These are phyloP conservation scores for Corylus avellana DNA, from an alignment of 306 rosid species.

Conservation along the genomic window DNA sequence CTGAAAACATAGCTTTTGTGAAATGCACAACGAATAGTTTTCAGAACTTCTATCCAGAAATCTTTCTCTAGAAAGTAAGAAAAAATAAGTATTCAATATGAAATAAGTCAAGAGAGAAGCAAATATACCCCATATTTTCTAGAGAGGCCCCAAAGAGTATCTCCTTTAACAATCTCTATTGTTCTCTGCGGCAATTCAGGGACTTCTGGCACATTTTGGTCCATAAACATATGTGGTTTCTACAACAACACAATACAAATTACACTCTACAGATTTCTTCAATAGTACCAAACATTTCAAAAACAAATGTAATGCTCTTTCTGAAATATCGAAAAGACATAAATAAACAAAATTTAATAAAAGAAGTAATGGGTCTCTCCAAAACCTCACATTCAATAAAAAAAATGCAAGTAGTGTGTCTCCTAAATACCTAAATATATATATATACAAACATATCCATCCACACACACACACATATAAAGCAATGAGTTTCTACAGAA, in stretches of 20 bases:
- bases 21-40: neutral
- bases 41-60: neutral
- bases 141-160: conserved; percentile 41
- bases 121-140: conserved; percentile 31
- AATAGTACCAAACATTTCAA: neutral
- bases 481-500: too few species aligned
- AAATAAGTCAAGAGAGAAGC: neutral
- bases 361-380: neutral
- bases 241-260: conserved; percentile 10
- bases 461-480: too few species aligned
- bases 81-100: neutral
- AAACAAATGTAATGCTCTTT: neutral
- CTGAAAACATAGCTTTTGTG: neutral
- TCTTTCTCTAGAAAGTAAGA: neutral
- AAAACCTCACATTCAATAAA: too few species aligned
- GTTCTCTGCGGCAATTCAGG: conserved; percentile 12
- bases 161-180: conserved; percentile 36
- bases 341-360: too few species aligned
- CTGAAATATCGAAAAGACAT: neutral
- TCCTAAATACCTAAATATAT: too few species aligned
- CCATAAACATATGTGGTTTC: conserved; percentile 20
- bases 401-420: too few species aligned
- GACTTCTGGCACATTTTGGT: conserved; percentile 19
- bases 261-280: neutral
- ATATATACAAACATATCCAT: too few species aligned